phyloP scores from a whole-genome alignment of 2,329 filamentous ascomycete species.

The Microcera coccophila region DNA sequence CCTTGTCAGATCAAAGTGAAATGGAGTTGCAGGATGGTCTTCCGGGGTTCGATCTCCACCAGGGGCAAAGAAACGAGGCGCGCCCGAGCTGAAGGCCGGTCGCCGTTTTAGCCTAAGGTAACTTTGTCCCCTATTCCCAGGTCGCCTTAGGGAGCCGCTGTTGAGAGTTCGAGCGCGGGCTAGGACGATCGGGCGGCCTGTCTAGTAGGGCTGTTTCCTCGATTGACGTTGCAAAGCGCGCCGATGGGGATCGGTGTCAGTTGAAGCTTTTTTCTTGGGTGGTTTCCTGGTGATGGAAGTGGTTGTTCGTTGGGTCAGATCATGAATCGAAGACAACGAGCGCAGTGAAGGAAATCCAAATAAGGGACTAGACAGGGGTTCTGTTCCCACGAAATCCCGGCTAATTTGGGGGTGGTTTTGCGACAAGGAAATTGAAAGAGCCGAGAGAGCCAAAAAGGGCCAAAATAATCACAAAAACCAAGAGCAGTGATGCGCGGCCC shows the following conservation, averaged over 20 bases:
- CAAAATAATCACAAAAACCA: too few relatives aligned
- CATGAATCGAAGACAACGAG: background rate
- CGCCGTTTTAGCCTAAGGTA: background rate
- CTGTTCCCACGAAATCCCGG: background rate
- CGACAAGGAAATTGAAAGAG: background rate
- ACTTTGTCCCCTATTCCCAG: background rate
- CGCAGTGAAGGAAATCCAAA: background rate
- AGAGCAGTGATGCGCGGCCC: too few relatives aligned
- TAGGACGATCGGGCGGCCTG: too few relatives aligned
- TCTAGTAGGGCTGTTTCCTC: too few relatives aligned
- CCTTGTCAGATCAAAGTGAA: background rate
- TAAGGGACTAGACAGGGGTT: background rate
- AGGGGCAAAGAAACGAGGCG: background rate
- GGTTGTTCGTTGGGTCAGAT: background rate
- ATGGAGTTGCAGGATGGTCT: slow-evolving; percentile 1
- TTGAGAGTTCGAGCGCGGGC: too few relatives aligned
- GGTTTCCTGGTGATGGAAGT: too few relatives aligned
- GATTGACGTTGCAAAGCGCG: too few relatives aligned
- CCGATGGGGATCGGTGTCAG: too few relatives aligned
- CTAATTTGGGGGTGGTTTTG: background rate
- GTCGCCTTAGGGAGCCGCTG: background rate
- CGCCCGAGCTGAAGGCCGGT: background rate
- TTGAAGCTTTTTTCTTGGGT: background rate
- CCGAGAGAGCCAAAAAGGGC: background rate
- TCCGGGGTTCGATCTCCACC: slow-evolving; percentile 2